Evolutionary conservation across 208 protist species (phyloP).

Genomic region (Leishmania tarentolae): DNA sequence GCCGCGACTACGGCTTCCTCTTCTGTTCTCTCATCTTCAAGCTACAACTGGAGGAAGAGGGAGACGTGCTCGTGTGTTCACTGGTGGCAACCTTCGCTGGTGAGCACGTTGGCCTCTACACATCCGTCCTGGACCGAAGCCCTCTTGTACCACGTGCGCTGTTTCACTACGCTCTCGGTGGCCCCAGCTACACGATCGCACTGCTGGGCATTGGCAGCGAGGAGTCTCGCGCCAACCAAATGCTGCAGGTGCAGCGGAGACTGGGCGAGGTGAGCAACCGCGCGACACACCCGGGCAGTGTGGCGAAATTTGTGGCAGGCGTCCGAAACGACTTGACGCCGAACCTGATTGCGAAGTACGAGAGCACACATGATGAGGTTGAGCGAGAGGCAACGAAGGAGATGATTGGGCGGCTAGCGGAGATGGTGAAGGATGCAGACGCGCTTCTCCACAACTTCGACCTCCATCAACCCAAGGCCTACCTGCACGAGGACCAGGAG

Average conservation of each 20-base stretch:
- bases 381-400: constrained; percentile 48
- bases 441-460: constrained; percentile 70
- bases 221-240: constrained; percentile 61
- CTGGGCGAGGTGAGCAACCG: constrained; percentile 71
- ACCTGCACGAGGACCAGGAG: constrained; percentile 53
- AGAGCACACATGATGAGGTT: constrained; percentile 25
- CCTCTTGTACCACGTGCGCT: constrained; percentile 69
- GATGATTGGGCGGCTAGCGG: constrained; percentile 59
- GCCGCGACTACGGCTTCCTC: constrained; percentile 58
- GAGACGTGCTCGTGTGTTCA: constrained; percentile 77
- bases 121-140: constrained; percentile 61
- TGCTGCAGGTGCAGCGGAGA: constrained; percentile 71
- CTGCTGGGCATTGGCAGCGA: constrained; percentile 72
- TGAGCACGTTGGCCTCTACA: constrained; percentile 78
- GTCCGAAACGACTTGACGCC: constrained; percentile 67
- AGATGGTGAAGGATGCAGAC: constrained; percentile 78
- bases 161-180: constrained; percentile 83
- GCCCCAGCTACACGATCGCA: constrained; percentile 82
- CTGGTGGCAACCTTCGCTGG: constrained; percentile 65
- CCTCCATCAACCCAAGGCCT: constrained; percentile 74
- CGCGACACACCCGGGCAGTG: constrained; percentile 68
- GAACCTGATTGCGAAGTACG: constrained; percentile 56
- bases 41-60: constrained; percentile 50
- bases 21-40: constrained; percentile 79
- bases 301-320: constrained; percentile 72